Conservation (phyloP, 805 yeast genomes). For the Debaryomyces castellii region DNA sequence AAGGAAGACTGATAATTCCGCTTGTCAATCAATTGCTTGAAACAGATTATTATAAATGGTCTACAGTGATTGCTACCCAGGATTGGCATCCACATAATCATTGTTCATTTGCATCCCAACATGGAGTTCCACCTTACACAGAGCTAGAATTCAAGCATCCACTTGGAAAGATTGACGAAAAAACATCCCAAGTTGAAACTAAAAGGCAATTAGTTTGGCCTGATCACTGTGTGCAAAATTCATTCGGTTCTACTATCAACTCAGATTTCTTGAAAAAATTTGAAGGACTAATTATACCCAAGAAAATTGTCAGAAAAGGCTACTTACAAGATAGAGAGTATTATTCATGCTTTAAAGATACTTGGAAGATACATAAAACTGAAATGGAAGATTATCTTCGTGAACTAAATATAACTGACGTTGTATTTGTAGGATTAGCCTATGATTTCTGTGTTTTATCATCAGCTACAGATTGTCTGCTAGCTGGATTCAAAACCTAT, state of each 20-base stretch:
- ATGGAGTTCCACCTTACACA: constrained; percentile 52
- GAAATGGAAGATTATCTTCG: constrained; percentile 54
- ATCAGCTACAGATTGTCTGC: constrained; percentile 69
- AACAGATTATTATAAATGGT: constrained; percentile 50
- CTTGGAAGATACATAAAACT: constrained; percentile 71
- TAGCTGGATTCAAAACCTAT: constrained; percentile 59
- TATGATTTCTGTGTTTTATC: constrained; percentile 82
- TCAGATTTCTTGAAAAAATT: constrained; percentile 42
- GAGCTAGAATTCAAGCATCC: constrained; percentile 53
- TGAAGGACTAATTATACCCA: constrained; percentile 31
- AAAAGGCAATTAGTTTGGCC: constrained; percentile 74
- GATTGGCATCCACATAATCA: constrained; percentile 90
- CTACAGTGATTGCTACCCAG: constrained; percentile 65
- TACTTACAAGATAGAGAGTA: constrained; percentile 70
- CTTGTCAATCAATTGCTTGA: constrained; percentile 49
- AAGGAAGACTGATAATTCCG: constrained; percentile 60
- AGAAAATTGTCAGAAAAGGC: constrained; percentile 65
- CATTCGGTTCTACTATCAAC: constrained; percentile 67
- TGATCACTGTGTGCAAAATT: constrained; percentile 78
- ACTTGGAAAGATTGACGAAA: constrained; percentile 21
- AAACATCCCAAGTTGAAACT: constrained; percentile 21
- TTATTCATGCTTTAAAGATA: constrained; percentile 83
- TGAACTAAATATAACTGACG: constrained; percentile 51
- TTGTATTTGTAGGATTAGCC: constrained; percentile 79
- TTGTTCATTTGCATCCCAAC: constrained; percentile 76